Evolutionary conservation across 2,329 filamentous ascomycete genomes (phyloP).

Genomic region (Fusarium sp.): DNA sequence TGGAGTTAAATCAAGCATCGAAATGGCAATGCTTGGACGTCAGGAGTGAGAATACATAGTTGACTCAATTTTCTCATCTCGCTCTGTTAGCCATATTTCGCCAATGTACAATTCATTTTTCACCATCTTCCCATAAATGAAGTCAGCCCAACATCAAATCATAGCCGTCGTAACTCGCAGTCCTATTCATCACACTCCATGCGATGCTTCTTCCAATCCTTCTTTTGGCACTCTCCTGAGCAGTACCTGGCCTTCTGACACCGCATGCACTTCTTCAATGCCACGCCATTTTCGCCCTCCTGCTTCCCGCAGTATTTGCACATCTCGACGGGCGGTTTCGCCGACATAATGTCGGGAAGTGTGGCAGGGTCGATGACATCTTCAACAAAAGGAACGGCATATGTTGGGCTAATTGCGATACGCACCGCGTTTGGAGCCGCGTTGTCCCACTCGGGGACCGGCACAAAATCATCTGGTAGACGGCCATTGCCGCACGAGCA

Average conservation of each 20-base stretch:
- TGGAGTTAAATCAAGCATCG: too few relatives aligned
- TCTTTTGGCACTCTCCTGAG: slow-evolving; percentile 66
- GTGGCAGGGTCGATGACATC: slow-evolving; percentile 52
- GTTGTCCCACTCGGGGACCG: slow-evolving; percentile 61
- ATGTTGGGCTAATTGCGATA: slow-evolving; percentile 71
- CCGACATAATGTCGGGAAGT: slow-evolving; percentile 22
- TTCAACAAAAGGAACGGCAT: slow-evolving; percentile 62
- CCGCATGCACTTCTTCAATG: slow-evolving; percentile 61
- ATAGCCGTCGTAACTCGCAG: neutral
- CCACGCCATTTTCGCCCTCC: slow-evolving; percentile 47
- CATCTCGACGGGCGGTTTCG: slow-evolving; percentile 35
- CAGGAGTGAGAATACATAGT: too few relatives aligned
- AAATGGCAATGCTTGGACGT: too few relatives aligned
- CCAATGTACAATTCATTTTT: too few relatives aligned
- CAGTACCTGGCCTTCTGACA: slow-evolving; percentile 67
- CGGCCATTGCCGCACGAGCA: slow-evolving; percentile 64
- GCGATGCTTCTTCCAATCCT: slow-evolving; percentile 69
- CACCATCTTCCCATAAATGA: too few relatives aligned
- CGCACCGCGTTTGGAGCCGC: slow-evolving; percentile 64
- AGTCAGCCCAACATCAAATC: neutral
- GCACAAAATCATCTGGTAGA: slow-evolving; percentile 58
- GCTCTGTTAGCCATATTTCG: too few relatives aligned
- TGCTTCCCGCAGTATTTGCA: slow-evolving; percentile 58
- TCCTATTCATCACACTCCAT: slow-evolving; percentile 57
- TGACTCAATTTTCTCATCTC: too few relatives aligned